Evolutionary conservation across 2,329 filamentous ascomycete species (phyloP).

Genomic region (Colletotrichum brevisporum): DNA sequence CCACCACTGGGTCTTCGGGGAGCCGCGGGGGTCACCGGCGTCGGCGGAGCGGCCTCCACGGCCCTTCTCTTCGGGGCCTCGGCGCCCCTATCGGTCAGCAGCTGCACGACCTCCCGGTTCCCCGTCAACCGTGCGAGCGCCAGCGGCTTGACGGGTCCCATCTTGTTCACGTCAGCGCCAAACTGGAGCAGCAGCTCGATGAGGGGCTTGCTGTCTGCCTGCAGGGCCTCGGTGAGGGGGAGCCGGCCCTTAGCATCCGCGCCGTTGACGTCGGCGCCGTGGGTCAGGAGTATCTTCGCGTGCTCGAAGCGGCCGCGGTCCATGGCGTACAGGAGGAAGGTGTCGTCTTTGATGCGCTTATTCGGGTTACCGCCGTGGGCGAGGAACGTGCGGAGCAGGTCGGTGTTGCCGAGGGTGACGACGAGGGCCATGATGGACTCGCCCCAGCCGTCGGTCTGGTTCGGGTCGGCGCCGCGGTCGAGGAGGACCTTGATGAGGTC

Average conservation of each 20-base stretch:
- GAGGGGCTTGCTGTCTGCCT: conserved; percentile 36
- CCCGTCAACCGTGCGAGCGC: conserved; percentile 24
- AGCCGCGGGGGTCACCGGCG: neutral
- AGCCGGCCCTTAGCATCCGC: conserved; percentile 35
- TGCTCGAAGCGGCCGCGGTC: conserved; percentile 44
- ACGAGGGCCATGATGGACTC: conserved; percentile 44
- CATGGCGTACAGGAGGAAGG: conserved; percentile 50
- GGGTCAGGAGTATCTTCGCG: conserved; percentile 46
- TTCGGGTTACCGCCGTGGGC: conserved; percentile 41
- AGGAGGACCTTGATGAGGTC: conserved; percentile 25
- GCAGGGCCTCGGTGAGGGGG: conserved; percentile 45
- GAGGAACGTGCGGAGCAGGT: conserved; percentile 38
- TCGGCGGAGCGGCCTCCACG: neutral
- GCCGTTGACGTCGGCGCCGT: conserved; percentile 51
- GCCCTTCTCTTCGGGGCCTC: conserved; percentile 10
- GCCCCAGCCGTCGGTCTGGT: conserved; percentile 45
- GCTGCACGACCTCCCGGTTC: conserved; percentile 28
- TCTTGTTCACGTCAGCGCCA: conserved; percentile 41
- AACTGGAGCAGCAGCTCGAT: conserved; percentile 37
- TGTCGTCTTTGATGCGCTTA: conserved; percentile 39
- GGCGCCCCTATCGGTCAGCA: conserved; percentile 33
- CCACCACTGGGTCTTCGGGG: conserved; percentile 4
- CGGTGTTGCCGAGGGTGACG: conserved; percentile 30
- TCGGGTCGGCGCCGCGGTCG: conserved; percentile 37
- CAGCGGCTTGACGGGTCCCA: conserved; percentile 27